A percentile compares a stretch with the other conserved stretches of the same genome.
These are phyloP conservation scores for Paxillus ammoniavirescens DNA, from an alignment of 768 basidiomycete species.

Conservation along the genomic window DNA sequence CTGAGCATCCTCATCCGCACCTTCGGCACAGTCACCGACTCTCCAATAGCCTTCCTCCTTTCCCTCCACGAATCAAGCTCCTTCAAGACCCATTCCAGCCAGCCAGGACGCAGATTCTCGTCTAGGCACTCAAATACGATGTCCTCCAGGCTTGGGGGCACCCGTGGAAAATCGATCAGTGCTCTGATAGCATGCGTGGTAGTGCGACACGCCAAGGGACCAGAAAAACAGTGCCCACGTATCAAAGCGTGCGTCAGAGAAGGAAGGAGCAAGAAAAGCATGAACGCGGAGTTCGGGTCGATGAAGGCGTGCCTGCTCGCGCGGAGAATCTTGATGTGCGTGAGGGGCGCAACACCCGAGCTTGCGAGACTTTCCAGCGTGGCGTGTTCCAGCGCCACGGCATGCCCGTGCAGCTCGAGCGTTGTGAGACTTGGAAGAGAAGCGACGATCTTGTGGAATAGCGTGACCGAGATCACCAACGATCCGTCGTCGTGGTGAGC, in stretches of 20 bases:
- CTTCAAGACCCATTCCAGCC: conserved; percentile 6
- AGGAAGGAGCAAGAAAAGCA: conserved; percentile 17
- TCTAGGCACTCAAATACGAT: conserved; percentile 14
- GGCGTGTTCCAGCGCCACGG: conserved; percentile 9
- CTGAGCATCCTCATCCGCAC: not conserved
- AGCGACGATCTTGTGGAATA: conserved; percentile 16
- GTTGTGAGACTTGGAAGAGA: conserved; percentile 19
- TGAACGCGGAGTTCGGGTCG: conserved; percentile 11
- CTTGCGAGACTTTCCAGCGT: conserved; percentile 3
- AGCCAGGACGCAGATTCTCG: not conserved
- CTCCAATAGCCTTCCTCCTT: not conserved
- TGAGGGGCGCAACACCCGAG: conserved; percentile 5
- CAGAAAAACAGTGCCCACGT: conserved; percentile 13
- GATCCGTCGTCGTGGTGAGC: conserved; percentile 3
- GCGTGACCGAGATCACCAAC: conserved; percentile 12
- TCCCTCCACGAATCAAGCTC: conserved; percentile 15
- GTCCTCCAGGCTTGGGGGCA: conserved; percentile 6
- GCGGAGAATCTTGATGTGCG: conserved; percentile 9
- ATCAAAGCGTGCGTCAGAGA: conserved; percentile 6
- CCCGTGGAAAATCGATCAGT: conserved; percentile 4
- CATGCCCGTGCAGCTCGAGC: conserved; percentile 19
- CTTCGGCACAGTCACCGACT: not conserved
- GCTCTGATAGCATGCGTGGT: conserved; percentile 14
- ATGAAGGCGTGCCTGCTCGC: conserved; percentile 11
- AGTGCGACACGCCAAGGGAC: conserved; percentile 7